Percentiles rank a stretch among this genome's conserved stretches.
Conservation (phyloP, 108 stramenopile genomes). For the Cyclotella sp. region DNA sequence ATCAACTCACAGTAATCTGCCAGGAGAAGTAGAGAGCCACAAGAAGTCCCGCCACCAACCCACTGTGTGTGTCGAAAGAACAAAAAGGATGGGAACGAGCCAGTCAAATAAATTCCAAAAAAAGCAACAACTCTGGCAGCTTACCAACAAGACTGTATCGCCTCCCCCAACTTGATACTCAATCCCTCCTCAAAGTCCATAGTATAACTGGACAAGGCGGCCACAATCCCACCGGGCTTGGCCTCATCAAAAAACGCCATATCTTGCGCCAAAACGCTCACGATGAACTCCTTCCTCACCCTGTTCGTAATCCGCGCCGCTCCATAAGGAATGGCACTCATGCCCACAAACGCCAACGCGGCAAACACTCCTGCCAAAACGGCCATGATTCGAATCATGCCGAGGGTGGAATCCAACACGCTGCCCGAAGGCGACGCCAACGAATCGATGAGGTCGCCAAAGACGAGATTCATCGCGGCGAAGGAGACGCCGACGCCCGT, state of each 20-base stretch:
- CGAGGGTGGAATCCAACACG: background rate
- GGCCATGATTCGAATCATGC: conserved; percentile 21
- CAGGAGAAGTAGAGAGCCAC: conserved; percentile 31
- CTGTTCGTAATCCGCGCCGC: conserved; percentile 42
- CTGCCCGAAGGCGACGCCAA: conserved; percentile 19
- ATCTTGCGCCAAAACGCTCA: conserved; percentile 37
- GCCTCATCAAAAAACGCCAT: conserved; percentile 45
- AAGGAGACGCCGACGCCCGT: conserved; percentile 10
- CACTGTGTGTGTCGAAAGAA: background rate
- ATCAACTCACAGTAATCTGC: conserved; percentile 38
- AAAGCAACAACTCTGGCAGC: background rate
- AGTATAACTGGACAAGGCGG: conserved; percentile 31
- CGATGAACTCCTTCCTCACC: conserved; percentile 25
- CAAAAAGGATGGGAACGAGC: background rate
- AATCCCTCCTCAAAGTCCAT: conserved; percentile 48
- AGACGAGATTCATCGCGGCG: conserved; percentile 35
- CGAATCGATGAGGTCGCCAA: conserved; percentile 34
- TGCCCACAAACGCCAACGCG: conserved; percentile 24
- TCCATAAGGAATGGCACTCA: conserved; percentile 29
- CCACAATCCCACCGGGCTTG: conserved; percentile 38
- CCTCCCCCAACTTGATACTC: conserved; percentile 46
- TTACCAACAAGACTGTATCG: conserved; percentile 25
- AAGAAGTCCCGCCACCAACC: conserved; percentile 23
- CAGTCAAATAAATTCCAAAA: background rate
- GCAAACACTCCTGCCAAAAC: conserved; percentile 28